Evolutionary conservation across 192 early-diverging fungal genomes (phyloP).

Genomic region (Rhizoclosmatium sp.): DNA sequence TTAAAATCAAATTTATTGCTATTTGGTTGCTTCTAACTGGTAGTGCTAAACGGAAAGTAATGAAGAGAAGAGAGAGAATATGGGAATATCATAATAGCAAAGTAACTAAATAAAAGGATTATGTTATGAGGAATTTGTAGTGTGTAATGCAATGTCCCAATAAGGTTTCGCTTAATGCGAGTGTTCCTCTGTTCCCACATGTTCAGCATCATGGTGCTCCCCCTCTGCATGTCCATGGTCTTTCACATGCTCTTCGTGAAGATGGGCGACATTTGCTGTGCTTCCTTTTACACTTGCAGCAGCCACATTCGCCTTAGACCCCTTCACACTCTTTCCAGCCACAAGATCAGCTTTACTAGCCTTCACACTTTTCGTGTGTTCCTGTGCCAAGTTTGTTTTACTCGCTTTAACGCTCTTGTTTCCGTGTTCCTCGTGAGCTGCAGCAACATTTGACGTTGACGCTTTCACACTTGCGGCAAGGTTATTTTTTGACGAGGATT

Average conservation of each 20-base stretch:
- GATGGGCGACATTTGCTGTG: slow-evolving; percentile 12
- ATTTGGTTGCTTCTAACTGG: no score
- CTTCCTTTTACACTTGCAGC: slow-evolving; percentile 25
- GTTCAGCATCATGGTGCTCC: background rate
- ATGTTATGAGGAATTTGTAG: background rate
- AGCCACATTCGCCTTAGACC: slow-evolving; percentile 19
- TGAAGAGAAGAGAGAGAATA: no score
- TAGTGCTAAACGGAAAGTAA: no score
- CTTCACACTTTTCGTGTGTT: background rate
- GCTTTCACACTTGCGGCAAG: slow-evolving; percentile 18
- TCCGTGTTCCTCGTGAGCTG: background rate
- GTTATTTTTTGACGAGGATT: background rate
- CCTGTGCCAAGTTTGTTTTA: background rate
- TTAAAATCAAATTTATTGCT: no score
- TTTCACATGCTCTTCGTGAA: background rate
- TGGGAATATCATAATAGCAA: no score
- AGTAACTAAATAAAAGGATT: background rate
- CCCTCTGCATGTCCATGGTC: background rate
- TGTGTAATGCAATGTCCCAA: no score
- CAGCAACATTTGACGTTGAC: background rate
- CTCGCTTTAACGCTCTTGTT: slow-evolving; percentile 10
- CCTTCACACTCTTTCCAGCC: slow-evolving; percentile 24
- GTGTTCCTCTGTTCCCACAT: background rate
- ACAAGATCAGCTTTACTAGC: background rate
- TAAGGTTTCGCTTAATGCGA: background rate